Evolutionary conservation across 176 grass and related monocot species (phyloP), one percentile per base, ranked within the genome.

Genomic region (Rhynchospora breviuscula): DNA sequence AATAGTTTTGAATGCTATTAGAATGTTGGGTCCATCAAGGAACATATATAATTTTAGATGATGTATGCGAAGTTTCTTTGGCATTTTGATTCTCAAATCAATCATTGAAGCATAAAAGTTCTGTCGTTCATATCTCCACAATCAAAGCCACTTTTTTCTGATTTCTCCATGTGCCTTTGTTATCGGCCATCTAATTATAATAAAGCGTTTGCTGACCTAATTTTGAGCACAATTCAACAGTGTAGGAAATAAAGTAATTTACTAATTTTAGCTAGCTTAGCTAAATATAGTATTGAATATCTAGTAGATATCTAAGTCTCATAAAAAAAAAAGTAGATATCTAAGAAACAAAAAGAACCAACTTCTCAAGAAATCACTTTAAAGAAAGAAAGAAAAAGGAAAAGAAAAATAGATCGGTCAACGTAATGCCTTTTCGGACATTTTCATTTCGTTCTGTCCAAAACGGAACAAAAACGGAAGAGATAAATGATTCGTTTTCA

Each of bases 91-190:
- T 81, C 49, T 63, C 79, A 47, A 63, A 81, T 63, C 79, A 81
- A 63, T 81, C 18, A 82, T 68, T 51, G 19, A 52, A 35, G 80
- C 61, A 82, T 45, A 81, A 43, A 81, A 63, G 58, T 81, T 63
- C 33, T 81, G 61, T 56, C 62, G 9, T 56, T 56, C 62, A 17
- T 56, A 82, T 82, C 80, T 68, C 80, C 58, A 67, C 8, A 68
- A 82, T 82, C 45, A 63, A 82, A 66, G 80, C 62, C 44, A 26
- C 79, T 64, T 81, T 81, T 81, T 31, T 81, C 57, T 81, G 59
- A 82, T 82, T 82, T 68, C 17, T 22, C 80, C 80, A 82, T 82
- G 80, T 82, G 80, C 80, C 53, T 51, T 51, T 63, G 62, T 82
- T 82, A 31, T 67, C 7, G 67, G 23, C 14, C 5, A 23, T n/a